These are phyloP conservation scores for Wickerhamomyces sp. DNA, from an alignment of 1,139 yeast genomes.

Conservation along the genomic window DNA sequence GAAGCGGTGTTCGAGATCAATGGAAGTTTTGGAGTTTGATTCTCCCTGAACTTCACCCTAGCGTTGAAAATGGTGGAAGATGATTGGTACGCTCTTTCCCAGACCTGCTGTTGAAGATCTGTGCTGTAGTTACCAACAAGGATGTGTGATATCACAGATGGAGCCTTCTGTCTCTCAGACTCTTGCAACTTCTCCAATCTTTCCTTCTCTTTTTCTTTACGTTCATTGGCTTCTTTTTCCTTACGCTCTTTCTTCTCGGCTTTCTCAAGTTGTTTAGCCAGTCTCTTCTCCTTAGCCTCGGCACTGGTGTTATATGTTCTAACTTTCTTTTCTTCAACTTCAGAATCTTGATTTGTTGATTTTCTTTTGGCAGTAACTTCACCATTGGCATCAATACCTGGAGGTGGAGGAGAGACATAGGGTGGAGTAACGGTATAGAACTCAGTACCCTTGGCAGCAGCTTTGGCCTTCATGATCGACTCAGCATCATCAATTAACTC, in stretches of 20 bases:
- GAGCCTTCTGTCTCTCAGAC: constrained; percentile 9
- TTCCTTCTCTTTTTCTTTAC: constrained; percentile 6
- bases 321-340: constrained; percentile 1
- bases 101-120: constrained; percentile 7
- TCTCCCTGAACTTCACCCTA: constrained; percentile 16
- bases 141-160: constrained; percentile 5
- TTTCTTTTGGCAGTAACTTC: constrained; percentile 5
- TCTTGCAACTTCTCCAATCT: background rate
- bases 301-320: background rate
- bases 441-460: background rate
- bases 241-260: constrained; percentile 7
- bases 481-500: constrained; percentile 69
- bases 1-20: constrained; percentile 3
- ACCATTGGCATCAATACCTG: background rate
- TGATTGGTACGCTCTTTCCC: constrained; percentile 13
- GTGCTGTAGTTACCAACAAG: constrained; percentile 6
- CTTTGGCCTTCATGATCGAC: constrained; percentile 47
- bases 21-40: constrained; percentile 5
- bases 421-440: background rate
- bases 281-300: background rate
- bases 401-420: background rate
- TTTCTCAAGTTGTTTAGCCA: constrained; percentile 5
- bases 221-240: constrained; percentile 11
- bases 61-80: constrained; percentile 14
- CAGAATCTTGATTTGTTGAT: background rate